phyloP scores from a whole-genome alignment of 2,329 filamentous ascomycete species.

The Fusarium sarcochroum region DNA sequence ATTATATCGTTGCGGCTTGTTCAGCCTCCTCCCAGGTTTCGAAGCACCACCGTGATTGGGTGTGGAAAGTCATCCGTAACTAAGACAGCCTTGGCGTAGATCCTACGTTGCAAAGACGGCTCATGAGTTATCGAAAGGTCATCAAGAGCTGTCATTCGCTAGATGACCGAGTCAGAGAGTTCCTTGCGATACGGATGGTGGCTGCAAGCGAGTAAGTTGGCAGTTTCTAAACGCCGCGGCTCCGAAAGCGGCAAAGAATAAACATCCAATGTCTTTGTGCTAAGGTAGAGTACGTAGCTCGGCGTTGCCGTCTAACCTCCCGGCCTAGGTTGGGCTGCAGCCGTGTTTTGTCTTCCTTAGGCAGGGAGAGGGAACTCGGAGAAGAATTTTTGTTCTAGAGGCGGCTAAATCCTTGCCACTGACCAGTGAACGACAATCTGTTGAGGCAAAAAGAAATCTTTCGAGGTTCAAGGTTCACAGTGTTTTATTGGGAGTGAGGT shows the following conservation, averaged over 20 bases:
- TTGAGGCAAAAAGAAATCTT: slow-evolving; percentile 23
- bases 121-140: slow-evolving; percentile 7
- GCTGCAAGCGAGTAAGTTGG: slow-evolving; percentile 38
- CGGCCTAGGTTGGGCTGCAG: slow-evolving; percentile 31
- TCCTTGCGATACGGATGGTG: slow-evolving; percentile 5
- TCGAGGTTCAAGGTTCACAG: slow-evolving; percentile 21
- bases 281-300: slow-evolving; percentile 6
- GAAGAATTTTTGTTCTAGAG: slow-evolving; percentile 28
- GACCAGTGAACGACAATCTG: slow-evolving; percentile 17
- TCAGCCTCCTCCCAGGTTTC: not conserved
- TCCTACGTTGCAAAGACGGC: not conserved
- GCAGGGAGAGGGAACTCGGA: slow-evolving; percentile 18
- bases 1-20: not conserved
- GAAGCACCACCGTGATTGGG: not conserved
- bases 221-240: slow-evolving; percentile 13
- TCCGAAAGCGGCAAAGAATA: slow-evolving; percentile 38
- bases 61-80: not conserved
- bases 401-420: slow-evolving; percentile 40
- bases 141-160: slow-evolving; percentile 26
- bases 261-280: not conserved
- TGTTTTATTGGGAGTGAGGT: slow-evolving; percentile 4
- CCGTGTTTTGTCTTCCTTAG: slow-evolving; percentile 11
- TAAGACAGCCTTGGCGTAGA: not conserved
- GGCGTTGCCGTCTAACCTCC: slow-evolving; percentile 34
- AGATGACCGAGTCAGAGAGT: slow-evolving; percentile 33